These are phyloP conservation scores for Candida takata DNA, from an alignment of 805 yeast genomes.

Conservation along the genomic window DNA sequence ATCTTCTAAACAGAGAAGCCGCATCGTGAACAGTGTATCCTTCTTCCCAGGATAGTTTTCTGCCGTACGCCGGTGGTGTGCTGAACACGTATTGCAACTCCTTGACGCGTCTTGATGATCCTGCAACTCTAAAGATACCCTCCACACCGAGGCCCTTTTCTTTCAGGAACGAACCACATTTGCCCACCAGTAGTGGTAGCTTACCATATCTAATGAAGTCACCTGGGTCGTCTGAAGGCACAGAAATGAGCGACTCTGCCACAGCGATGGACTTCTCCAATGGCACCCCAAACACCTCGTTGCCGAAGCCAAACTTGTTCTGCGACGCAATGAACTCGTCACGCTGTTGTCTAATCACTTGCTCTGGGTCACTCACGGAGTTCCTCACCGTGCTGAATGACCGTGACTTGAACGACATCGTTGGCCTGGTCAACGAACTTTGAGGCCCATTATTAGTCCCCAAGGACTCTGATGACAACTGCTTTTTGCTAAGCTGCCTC, in stretches of 20 bases:
- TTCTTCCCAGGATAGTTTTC: slow-evolving; percentile 85
- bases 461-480: slow-evolving; percentile 20
- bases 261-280: slow-evolving; percentile 60
- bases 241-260: slow-evolving; percentile 72
- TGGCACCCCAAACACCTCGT: slow-evolving; percentile 71
- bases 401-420: slow-evolving; percentile 29
- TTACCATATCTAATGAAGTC: slow-evolving; percentile 74
- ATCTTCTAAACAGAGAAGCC: slow-evolving; percentile 82
- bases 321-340: slow-evolving; percentile 30
- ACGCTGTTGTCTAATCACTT: slow-evolving; percentile 27
- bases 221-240: slow-evolving; percentile 48
- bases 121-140: slow-evolving; percentile 92
- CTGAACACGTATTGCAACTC: slow-evolving; percentile 81
- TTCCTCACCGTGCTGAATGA: slow-evolving; percentile 24
- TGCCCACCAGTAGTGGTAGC: slow-evolving; percentile 91
- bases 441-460: slow-evolving; percentile 9
- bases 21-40: slow-evolving; percentile 96
- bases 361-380: slow-evolving; percentile 6
- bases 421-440: slow-evolving; percentile 23
- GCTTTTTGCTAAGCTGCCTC: slow-evolving; percentile 30
- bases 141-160: slow-evolving; percentile 71
- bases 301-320: slow-evolving; percentile 31
- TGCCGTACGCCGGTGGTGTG: slow-evolving; percentile 84
- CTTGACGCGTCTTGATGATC: slow-evolving; percentile 81
- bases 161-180: slow-evolving; percentile 84